Evolutionary conservation across 352 stramenopile species (phyloP).

Genomic region (Phytophthora nicotianae): DNA sequence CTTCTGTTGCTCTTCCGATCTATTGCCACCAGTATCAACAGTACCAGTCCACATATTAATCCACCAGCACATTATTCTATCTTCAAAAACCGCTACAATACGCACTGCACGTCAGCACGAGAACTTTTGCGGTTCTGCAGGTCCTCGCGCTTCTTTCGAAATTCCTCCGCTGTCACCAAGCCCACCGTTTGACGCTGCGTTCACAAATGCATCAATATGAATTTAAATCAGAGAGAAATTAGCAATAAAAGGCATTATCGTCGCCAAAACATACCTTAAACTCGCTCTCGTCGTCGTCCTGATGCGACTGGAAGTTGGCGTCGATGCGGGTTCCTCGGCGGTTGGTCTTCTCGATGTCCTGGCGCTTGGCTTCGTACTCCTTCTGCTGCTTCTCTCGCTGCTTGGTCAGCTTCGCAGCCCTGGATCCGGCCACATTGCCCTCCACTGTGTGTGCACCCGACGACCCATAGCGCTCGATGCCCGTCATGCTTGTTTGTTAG

Average conservation of each 20-base stretch:
- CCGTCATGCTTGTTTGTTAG: constrained; percentile 39
- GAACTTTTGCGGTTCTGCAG: constrained; percentile 53
- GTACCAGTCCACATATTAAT: not conserved
- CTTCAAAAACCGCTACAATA: constrained; percentile 2
- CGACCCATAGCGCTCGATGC: constrained; percentile 81
- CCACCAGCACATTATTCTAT: not conserved
- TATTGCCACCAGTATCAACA: constrained; percentile 19
- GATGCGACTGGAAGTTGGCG: constrained; percentile 89
- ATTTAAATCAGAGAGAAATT: not conserved
- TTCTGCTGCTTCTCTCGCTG: constrained; percentile 93
- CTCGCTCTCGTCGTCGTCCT: constrained; percentile 82
- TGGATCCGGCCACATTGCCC: constrained; percentile 93
- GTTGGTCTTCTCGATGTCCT: constrained; percentile 87
- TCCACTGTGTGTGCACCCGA: constrained; percentile 96
- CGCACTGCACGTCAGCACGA: constrained; percentile 35
- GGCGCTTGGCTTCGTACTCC: constrained; percentile 93
- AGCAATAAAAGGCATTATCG: not conserved
- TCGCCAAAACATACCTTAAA: constrained; percentile 66
- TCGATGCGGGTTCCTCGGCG: constrained; percentile 89
- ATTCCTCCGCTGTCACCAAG: constrained; percentile 95
- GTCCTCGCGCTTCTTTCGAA: constrained; percentile 88
- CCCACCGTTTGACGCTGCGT: constrained; percentile 85
- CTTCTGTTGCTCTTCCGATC: constrained; percentile 34
- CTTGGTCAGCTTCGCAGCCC: constrained; percentile 91
- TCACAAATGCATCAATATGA: not conserved